phyloP scores from a whole-genome alignment of 306 rosid genomes.

The Quercus glauca region DNA sequence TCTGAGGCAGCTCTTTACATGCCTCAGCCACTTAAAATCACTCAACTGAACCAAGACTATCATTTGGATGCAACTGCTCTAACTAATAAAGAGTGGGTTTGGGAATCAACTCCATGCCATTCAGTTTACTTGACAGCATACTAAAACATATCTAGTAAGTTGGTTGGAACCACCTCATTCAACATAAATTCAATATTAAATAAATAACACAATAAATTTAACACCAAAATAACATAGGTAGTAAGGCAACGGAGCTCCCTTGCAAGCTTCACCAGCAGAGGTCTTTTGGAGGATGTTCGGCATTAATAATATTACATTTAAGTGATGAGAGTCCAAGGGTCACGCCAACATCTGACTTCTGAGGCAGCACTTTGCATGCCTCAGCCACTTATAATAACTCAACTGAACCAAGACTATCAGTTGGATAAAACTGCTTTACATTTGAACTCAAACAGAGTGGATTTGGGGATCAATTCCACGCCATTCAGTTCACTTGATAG shows the following conservation, averaged over 20 bases:
- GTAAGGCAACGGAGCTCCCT: constrained; percentile 36
- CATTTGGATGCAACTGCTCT: neutral
- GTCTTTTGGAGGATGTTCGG: constrained; percentile 46
- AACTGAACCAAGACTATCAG: neutral
- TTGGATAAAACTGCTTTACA: constrained; percentile 3
- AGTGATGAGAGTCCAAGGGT: constrained; percentile 13
- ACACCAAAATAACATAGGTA: neutral
- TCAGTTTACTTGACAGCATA: neutral
- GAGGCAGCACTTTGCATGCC: constrained; percentile 10
- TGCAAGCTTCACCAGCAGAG: constrained; percentile 49
- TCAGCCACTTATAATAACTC: neutral
- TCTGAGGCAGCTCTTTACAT: constrained; percentile 4
- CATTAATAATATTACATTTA: constrained; percentile 17
- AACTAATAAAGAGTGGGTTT: neutral
- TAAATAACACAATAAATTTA: neutral
- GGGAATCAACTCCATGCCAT: neutral
- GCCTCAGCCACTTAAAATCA: constrained; percentile 4
- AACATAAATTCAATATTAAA: constrained; percentile 1
- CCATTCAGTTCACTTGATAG: neutral
- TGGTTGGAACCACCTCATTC: neutral
- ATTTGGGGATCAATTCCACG: neutral
- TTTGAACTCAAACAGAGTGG: neutral
- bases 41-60: neutral
- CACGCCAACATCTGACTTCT: neutral
- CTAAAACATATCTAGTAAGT: neutral